A percentile compares a stretch with the other conserved stretches of the same genome.
Conservation (phyloP, 1,284 basidiomycete genomes). For the Schizophyllum amplum region DNA sequence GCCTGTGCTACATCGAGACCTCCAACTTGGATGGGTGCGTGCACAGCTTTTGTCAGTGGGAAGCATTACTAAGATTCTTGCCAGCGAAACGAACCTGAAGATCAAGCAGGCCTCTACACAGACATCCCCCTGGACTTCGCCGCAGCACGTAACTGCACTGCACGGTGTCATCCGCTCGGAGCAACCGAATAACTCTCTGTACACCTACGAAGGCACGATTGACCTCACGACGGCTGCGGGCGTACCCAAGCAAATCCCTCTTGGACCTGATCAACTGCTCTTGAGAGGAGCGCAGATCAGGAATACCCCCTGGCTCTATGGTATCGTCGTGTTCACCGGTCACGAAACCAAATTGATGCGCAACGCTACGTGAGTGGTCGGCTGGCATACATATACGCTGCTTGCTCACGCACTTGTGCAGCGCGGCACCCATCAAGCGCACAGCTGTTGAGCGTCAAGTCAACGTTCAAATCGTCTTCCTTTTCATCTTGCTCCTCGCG, state of each 20-base stretch:
- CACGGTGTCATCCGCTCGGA: constrained; percentile 86
- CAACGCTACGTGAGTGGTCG: constrained; percentile 74
- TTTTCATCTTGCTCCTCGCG: constrained; percentile 84
- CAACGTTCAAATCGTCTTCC: constrained; percentile 94
- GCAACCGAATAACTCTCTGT: constrained; percentile 95
- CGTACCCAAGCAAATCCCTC: constrained; percentile 72
- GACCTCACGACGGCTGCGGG: constrained; percentile 56
- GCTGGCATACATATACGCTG: background rate
- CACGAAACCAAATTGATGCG: constrained; percentile 99
- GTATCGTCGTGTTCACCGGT: constrained; percentile 90
- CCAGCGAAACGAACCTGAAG: constrained; percentile 95
- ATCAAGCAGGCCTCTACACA: constrained; percentile 93
- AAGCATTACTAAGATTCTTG: constrained; percentile 1
- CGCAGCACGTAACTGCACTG: constrained; percentile 65
- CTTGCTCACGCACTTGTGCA: constrained; percentile 20
- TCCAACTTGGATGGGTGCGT: constrained; percentile 92
- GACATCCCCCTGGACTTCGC: constrained; percentile 74
- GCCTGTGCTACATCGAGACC: constrained; percentile 96
- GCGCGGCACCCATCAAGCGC: constrained; percentile 92
- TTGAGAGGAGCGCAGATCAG: constrained; percentile 92
- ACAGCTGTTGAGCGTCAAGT: constrained; percentile 96
- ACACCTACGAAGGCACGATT: constrained; percentile 88
- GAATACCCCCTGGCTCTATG: constrained; percentile 97
- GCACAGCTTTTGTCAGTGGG: background rate
- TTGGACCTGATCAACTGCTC: constrained; percentile 93